phyloP scores from a whole-genome alignment of 331 rosid species.

The Spiraea crenata region DNA sequence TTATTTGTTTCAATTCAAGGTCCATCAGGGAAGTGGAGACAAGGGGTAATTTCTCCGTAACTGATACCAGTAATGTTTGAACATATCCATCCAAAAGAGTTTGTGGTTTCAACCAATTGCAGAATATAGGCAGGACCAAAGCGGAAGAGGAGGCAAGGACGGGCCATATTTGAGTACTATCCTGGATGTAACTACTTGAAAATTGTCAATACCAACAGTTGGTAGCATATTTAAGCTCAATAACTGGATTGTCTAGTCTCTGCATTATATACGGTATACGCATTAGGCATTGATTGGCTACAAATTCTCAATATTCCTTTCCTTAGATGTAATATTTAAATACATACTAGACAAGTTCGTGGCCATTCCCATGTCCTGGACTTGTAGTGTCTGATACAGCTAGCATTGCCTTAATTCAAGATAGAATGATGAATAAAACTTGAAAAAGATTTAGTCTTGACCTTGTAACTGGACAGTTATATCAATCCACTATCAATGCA shows the following conservation, averaged over 20 bases:
- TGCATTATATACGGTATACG: conserved; percentile 8
- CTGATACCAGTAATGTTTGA: neutral
- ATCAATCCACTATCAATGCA: neutral
- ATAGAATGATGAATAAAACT: neutral
- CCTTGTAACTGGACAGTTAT: conserved; percentile 22
- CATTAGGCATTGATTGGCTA: conserved; percentile 10
- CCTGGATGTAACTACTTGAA: conserved; percentile 87
- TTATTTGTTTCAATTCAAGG: neutral
- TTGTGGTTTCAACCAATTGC: conserved; percentile 43
- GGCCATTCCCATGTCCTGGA: neutral
- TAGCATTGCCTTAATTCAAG: neutral
- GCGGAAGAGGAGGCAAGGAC: conserved; percentile 65
- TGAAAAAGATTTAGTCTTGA: too few relatives aligned
- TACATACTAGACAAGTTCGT: neutral
- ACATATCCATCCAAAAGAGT: neutral
- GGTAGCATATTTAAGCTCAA: neutral
- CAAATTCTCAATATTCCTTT: neutral
- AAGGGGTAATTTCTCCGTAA: neutral
- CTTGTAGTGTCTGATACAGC: conserved; percentile 1
- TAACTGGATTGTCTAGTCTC: conserved; percentile 12
- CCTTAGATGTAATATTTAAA: neutral
- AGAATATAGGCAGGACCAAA: conserved; percentile 58
- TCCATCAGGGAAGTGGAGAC: neutral
- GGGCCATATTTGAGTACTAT: conserved; percentile 82
- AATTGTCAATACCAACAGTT: neutral